phyloP scores from a whole-genome alignment of 768 basidiomycete genomes.

The Suillus lakei region DNA sequence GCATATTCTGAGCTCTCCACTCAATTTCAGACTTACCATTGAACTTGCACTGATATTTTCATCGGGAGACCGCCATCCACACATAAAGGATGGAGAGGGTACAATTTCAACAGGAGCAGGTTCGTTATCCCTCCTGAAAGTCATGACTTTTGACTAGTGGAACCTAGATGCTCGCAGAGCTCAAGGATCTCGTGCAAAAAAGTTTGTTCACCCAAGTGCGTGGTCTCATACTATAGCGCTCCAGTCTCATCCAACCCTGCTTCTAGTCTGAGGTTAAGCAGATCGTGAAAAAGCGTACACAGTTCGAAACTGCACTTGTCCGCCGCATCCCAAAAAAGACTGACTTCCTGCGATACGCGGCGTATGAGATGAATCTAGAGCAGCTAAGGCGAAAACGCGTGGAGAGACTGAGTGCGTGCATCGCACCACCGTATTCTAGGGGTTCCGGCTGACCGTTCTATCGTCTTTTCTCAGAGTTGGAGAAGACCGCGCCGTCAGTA shows the following conservation, averaged over 20 bases:
- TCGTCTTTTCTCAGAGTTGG: constrained; percentile 31
- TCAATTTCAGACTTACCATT: not conserved
- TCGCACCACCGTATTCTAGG: constrained; percentile 8
- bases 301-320: constrained; percentile 83
- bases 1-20: not conserved
- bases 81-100: constrained; percentile 80
- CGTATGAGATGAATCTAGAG: constrained; percentile 91
- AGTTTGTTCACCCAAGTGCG: constrained; percentile 80
- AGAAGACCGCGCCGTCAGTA: constrained; percentile 54
- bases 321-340: constrained; percentile 83
- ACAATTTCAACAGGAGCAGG: constrained; percentile 93
- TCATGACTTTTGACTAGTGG: not conserved
- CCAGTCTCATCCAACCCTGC: constrained; percentile 8
- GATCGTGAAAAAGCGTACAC: constrained; percentile 84
- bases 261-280: constrained; percentile 76
- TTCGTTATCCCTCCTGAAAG: constrained; percentile 26
- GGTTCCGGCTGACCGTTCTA: not conserved
- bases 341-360: constrained; percentile 90
- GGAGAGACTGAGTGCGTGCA: constrained; percentile 66
- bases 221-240: constrained; percentile 8
- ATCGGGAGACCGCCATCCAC: not conserved
- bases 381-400: constrained; percentile 76
- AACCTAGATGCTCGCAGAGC: constrained; percentile 89
- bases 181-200: constrained; percentile 89
- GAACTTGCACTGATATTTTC: not conserved